A percentile compares a stretch with the other conserved stretches of the same genome.
These are phyloP conservation scores for Metrosideros polymorpha DNA, from an alignment of 441 rosid species.

Conservation along the genomic window DNA sequence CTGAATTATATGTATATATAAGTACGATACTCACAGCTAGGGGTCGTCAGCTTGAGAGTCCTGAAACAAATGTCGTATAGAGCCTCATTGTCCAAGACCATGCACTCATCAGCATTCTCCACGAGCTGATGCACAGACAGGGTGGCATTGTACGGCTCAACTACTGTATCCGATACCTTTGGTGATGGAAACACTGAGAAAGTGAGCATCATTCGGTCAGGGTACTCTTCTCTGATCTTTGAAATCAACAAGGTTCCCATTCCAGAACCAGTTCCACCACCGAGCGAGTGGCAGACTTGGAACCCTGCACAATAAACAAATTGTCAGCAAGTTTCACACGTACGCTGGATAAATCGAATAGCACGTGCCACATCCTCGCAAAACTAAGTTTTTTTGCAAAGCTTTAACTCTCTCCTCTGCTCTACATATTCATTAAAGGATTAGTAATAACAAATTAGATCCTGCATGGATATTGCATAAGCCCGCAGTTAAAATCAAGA, in stretches of 20 bases:
- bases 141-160: conserved; percentile 37
- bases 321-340: neutral
- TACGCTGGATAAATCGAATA: neutral
- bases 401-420: neutral
- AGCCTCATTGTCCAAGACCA: conserved; percentile 26
- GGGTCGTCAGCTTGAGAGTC: conserved; percentile 36
- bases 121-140: conserved; percentile 36
- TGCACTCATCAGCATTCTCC: conserved; percentile 26
- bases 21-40: conserved; percentile 21
- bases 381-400: neutral
- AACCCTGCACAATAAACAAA: conserved; percentile 10
- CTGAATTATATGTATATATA: neutral
- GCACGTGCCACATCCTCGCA: neutral
- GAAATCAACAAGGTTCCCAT: conserved; percentile 41
- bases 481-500: neutral
- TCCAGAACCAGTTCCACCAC: conserved; percentile 41
- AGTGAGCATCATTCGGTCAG: conserved; percentile 44
- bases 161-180: conserved; percentile 40
- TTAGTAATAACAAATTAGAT: neutral
- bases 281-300: conserved; percentile 31
- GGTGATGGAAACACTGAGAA: conserved; percentile 46
- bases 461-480: neutral
- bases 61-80: conserved; percentile 41
- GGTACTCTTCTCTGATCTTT: conserved; percentile 41
- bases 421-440: neutral